Evolutionary conservation across 2,329 filamentous ascomycete species (phyloP), one percentile per base, ranked within the genome.

Genomic region (Fusarium heterosporum): DNA sequence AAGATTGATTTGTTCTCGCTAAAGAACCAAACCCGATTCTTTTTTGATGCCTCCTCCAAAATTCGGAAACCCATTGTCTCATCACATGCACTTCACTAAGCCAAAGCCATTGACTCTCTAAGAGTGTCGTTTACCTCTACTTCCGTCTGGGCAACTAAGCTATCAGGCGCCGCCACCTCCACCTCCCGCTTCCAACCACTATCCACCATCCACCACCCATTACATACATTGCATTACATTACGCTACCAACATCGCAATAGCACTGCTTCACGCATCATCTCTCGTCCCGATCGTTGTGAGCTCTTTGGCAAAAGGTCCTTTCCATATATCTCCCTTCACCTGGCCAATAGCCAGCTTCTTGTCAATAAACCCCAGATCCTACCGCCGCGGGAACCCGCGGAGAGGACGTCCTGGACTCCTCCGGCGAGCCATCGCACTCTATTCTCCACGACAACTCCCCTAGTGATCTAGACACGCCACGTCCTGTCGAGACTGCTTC

Each of bases 401-500:
- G 74, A 77, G 71, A 77, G 75, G 75, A 72, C 78, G 79, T 78
- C 72, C 78, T 81, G 79, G 79, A 81, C 73, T 72, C 75, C 70
- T 75, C 73, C 69, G 69, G 72, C 70, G 64, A 77, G 68, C 74
- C 70, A 71, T 76, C 74, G 71, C 73, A 67, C 70, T 71, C 72
- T 73, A 69, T 71, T 61, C 74, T 65, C 68, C 72, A 74, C 74
- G 70, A 73, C 57, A 66, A 73, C 72, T 69, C 84, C 83, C 81
- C 90, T 87, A 89, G 89, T 88, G 79, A 85, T 83, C 85, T 87
- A 84, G 79, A 84, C 81, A 83, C 81, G 77, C 83, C 86, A 83
- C 84, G 80, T 71, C 78, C 80, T 78, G 78, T 82, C 73, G 77
- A 80, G 75, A 78, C 78, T 78, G 75, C 84, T 78, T 76, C 82